Evolutionary conservation across 106 monocot genomes (phyloP), one percentile per base, ranked within the genome.

Genomic region (Dendrobium nobile): DNA sequence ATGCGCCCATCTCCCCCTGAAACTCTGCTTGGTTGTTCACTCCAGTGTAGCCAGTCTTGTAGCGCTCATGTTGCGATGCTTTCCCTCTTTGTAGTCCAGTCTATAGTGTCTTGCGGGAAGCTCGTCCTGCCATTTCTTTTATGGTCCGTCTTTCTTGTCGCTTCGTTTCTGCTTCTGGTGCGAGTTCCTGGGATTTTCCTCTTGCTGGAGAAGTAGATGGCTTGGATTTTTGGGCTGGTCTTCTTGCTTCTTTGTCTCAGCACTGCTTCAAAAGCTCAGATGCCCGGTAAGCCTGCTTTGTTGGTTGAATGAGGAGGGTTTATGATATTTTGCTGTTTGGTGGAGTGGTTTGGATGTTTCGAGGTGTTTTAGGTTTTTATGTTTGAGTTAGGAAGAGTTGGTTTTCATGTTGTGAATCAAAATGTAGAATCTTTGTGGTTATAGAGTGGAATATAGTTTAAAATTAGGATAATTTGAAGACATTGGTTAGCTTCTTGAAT

Each of bases 281-380:
- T 85, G 80, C 88, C 88, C 54, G 88, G 88, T 88, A 41, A 64
- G 65, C 43, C 70, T 68, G 0, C 64, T 61, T 61, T n/a, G 22
- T 22, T 0, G 5, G n/a, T 22, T 61, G 61, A n/a, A 8, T 61
- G 20, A 61, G 22, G 20, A 9, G 20, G 33, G 15, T 70, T 70
- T 70, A 13, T 70, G 70, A 70, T 3, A 54, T 41, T 18, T 19
- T 2, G 41, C 16, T 40, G 10, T 54, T 22, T 77, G 18, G 22
- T 47, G 75, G 4, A 20, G 10, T 74, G 7, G 1, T 74, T 41
- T 74, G 17, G 40, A 43, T 51, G 17, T 74, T 18, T 27, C 19
- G 5, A 43, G 41, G 13, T 72, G 72, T 31, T 15, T 72, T 37
- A 31, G 28, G 28, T 7, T 26, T 37, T 72, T 72, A 2, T 27